Base-by-base conservation (phyloP, 768 basidiomycete genomes). In the Agaricus blazei region DNA sequence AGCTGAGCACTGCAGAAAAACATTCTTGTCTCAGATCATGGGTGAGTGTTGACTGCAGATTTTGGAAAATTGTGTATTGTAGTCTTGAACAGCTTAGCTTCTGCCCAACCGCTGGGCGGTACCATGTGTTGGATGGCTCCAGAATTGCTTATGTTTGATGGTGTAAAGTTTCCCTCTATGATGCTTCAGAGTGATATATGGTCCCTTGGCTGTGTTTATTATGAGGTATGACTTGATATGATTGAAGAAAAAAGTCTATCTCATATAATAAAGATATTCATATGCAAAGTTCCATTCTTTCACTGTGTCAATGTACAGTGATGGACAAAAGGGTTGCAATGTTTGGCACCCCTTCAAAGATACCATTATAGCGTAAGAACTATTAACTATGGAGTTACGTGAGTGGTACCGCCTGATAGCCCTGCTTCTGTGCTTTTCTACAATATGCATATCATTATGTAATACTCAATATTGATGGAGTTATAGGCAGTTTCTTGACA, bases 41-140 rank as follows among this genome's bases (percentile, higher is more conserved):
- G 29, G 29, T 29, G 42, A 11, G 51, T 42, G 9, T 28, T 52
- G 26, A 43, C 44, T n/a, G 29, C 42, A 9, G 51, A 52, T 19
- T 52, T 52, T 23, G 51, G 51, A 3, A 14, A 44, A n/a, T 52
- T 42, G 34, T 28, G 14, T 15, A 19, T 56, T 15, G n/a, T 19
- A 8, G 27, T 36, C 19, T 34, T 42, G 2, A 50, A 31, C 24
- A 31, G n/a, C 23, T 36, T 44, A 28, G 29, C 27, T 28, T 48
- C 46, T 28, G n/a, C 26, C 3, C 23, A 15, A 14, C 2, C 14
- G 7, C 12, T 1, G 2, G 42, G 29, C 2, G 38, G 49, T 2
- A 57, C 56, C n/a, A 8, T 29, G 14, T 29, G 29, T 51, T 57
- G 27, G 28, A 43, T 34, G 23, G 56, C 56, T 5, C 56, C 56